A percentile compares a stretch with the other conserved stretches of the same genome.
These are phyloP conservation scores for Pyrenophora teres DNA, from an alignment of 2,329 filamentous ascomycete genomes.

Conservation along the genomic window DNA sequence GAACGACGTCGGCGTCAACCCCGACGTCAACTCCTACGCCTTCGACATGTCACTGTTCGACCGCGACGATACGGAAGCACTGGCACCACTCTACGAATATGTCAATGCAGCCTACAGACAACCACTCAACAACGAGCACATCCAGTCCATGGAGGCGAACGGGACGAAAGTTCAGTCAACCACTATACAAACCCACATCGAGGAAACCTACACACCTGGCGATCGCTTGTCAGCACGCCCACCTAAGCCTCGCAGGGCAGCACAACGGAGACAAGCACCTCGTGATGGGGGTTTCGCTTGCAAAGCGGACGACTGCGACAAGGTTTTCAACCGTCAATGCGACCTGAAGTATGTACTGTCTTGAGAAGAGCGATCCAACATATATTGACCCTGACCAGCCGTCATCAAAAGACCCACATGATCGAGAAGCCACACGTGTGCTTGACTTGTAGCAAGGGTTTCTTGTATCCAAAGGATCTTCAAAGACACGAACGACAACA, in stretches of 20 bases:
- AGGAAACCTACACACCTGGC: slow-evolving; percentile 38
- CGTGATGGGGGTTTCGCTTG: slow-evolving; percentile 36
- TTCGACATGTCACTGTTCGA: slow-evolving; percentile 8
- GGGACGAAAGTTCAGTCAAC: slow-evolving; percentile 33
- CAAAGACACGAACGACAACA: slow-evolving; percentile 38
- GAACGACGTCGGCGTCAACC: too few relatives aligned
- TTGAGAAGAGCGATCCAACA: not conserved
- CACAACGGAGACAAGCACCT: slow-evolving; percentile 32
- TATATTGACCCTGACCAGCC: slow-evolving; percentile 27
- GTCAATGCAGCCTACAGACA: slow-evolving; percentile 3
- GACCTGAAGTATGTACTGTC: slow-evolving; percentile 41
- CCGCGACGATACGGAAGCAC: slow-evolving; percentile 5
- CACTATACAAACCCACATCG: slow-evolving; percentile 35
- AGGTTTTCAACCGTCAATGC: slow-evolving; percentile 38
- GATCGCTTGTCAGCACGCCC: slow-evolving; percentile 24
- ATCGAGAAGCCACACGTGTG: slow-evolving; percentile 41
- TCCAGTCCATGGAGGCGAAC: slow-evolving; percentile 27
- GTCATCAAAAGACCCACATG: slow-evolving; percentile 41
- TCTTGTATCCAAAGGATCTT: slow-evolving; percentile 45
- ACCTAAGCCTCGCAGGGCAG: slow-evolving; percentile 6
- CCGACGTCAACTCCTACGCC: not conserved
- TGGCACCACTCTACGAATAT: slow-evolving; percentile 9
- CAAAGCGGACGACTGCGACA: slow-evolving; percentile 25
- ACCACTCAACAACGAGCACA: slow-evolving; percentile 16
- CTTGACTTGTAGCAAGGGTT: slow-evolving; percentile 34